Conservation (phyloP, 2,329 filamentous ascomycete genomes). For the Nemania sp. region DNA sequence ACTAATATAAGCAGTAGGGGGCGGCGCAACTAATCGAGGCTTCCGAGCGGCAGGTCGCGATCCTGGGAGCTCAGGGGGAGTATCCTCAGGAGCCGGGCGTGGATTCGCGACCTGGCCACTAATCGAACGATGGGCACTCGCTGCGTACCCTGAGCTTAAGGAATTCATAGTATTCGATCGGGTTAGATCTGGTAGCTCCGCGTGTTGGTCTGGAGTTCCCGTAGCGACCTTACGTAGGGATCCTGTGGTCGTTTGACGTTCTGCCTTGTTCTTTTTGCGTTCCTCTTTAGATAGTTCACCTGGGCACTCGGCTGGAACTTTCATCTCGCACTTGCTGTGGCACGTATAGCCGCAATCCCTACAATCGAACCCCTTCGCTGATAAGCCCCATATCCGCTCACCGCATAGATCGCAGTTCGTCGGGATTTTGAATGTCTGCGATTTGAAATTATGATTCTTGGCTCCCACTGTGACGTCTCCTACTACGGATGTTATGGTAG, state of each 20-base stretch:
- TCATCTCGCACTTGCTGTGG: conserved; percentile 99
- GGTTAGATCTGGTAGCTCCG: conserved; percentile 70
- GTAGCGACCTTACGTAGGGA: conserved; percentile 55
- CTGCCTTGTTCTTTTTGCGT: conserved; percentile 88
- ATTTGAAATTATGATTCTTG: conserved; percentile 96
- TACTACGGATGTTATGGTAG: conserved; percentile 87
- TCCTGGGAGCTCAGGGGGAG: conserved; percentile 49
- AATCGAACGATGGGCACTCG: conserved; percentile 76
- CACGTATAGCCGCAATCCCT: conserved; percentile 97
- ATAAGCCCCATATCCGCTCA: conserved; percentile 95
- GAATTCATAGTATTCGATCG: conserved; percentile 90
- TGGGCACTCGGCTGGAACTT: conserved; percentile 93
- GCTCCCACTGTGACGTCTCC: conserved; percentile 92
- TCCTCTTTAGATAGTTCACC: conserved; percentile 94
- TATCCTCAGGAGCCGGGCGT: conserved; percentile 57
- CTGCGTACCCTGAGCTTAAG: conserved; percentile 83
- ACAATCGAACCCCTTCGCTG: conserved; percentile 95
- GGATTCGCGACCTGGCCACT: conserved; percentile 56
- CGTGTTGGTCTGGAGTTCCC: conserved; percentile 54
- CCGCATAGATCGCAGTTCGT: conserved; percentile 98
- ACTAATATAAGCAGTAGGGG: conserved; percentile 78
- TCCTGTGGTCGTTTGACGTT: conserved; percentile 80
- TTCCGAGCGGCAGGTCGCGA: conserved; percentile 60
- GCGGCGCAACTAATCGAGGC: conserved; percentile 83
- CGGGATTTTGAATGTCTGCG: conserved; percentile 98